Evolutionary conservation across 108 stramenopile species (phyloP), one percentile per base, ranked within the genome.

Genomic region (Nitzschia sp.): DNA sequence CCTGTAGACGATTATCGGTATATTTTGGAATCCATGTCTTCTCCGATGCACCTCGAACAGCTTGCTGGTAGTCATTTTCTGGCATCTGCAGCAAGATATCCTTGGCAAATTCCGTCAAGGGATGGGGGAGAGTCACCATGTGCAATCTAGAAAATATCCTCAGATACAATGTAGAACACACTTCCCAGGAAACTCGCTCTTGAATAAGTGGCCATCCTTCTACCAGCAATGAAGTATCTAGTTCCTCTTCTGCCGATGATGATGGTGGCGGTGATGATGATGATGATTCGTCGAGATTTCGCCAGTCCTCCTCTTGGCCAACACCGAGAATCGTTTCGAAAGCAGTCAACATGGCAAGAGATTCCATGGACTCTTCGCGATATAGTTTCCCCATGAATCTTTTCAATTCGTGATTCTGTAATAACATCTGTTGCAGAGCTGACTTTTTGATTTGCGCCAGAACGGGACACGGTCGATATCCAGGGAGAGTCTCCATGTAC

Each of bases 201-300:
- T 58, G 68, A 23, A 76, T 48, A 16, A 76, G 53, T 47, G 75
- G 68, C 75, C 75, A 76, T 4, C 54, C 53, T 61, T 80, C 75
- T 3, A 73, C 57, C 1, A 73, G 64, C 0, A 73, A 55, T 13
- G 72, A 58, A 33, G 15, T 3, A 47, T 54, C 45, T 2, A 1
- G 11, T 1, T 45, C 38, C 5, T 5, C 2, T 1, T 45, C 23
- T 21, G 13, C 15, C 1, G 44, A 22, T 19, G 13, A 22, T 2
- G 44, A 22, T 19, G 19, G 6, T 41, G 38, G 9, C 38, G n/a
- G n/a, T n/a, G n/a, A n/a, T n/a, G n/a, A n/a, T n/a, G 41, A 6
- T 8, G 8, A 8, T 22, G 13, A 8, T 53, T 53, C 23, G 52
- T 22, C 16, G n/a, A 6, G n/a, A 41, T 9, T 13, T 41, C 38